Evolutionary conservation across 495 filamentous ascomycete species (phyloP), one percentile per base, ranked within the genome.

Genomic region (Xylaria sp.): DNA sequence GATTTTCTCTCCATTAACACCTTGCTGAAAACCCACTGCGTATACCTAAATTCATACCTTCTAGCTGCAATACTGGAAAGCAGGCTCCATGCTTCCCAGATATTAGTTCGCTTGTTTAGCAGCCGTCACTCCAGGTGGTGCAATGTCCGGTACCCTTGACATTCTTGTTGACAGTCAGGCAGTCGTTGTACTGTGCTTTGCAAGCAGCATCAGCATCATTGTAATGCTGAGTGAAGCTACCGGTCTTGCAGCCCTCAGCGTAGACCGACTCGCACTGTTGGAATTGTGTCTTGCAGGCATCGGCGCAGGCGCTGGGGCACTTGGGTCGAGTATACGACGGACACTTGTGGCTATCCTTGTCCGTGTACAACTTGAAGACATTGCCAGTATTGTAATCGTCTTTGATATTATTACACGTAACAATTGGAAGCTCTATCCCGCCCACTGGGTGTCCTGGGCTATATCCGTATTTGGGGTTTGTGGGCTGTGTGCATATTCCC

Each of bases 251-350:
- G 0, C 82, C 78, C 73, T 83, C 58, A 58, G 80, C 82, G 72
- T 86, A 87, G 33, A 80, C 80, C 40, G 76, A 69, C 43, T 80
- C 71, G 71, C 84, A 87, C 55, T 81, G 79, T 24, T 83, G 75
- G 71, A 79, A 85, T 78, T 87, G 85, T 66, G 76, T 77, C 74
- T 84, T 79, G 76, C 85, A 87, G 44, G 85, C 84, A 71, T 84
- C 83, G 55, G 76, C 65, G 74, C 85, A 87, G 50, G 79, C 85
- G 61, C 75, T 67, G 43, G 65, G 35, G 59, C 72, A 75, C 14
- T 57, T 6, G 58, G 63, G 35, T 44, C 80, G 78, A 8, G 64
- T 40, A 71, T 85, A 87, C 21, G 75, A 75, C 31, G 74, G 72
- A 74, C 85, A 87, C 17, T 78, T 76, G 19, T 33, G 29, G 53